Evolutionary conservation across 2,329 filamentous ascomycete genomes (phyloP).

Genomic region (Elsinoe arachidis): DNA sequence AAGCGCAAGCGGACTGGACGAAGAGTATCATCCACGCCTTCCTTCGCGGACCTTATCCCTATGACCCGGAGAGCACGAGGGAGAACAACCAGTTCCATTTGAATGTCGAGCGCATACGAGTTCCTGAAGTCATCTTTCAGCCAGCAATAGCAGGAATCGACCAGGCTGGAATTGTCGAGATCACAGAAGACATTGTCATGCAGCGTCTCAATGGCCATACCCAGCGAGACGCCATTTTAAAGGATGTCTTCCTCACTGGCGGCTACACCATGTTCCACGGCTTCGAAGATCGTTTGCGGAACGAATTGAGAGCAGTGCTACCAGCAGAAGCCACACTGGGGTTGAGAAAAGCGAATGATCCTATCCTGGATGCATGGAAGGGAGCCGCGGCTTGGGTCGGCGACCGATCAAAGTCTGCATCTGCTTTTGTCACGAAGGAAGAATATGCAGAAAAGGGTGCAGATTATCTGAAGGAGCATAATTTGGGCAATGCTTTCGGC

Average conservation of each 20-base stretch:
- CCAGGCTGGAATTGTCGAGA: conserved; percentile 88
- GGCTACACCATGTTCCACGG: conserved; percentile 79
- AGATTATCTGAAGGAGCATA: conserved; percentile 74
- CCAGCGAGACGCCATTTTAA: conserved; percentile 61
- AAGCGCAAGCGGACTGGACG: conserved; percentile 91
- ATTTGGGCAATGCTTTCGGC: conserved; percentile 33
- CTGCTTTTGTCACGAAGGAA: conserved; percentile 61
- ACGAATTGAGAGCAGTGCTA: conserved; percentile 64
- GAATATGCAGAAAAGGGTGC: conserved; percentile 88
- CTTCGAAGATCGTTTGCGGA: conserved; percentile 72
- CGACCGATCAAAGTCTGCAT: conserved; percentile 46
- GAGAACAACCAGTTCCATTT: conserved; percentile 85
- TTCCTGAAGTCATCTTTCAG: conserved; percentile 88
- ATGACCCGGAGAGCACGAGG: conserved; percentile 68
- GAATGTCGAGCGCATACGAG: conserved; percentile 91
- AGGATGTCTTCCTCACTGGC: conserved; percentile 89
- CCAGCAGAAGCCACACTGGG: conserved; percentile 59
- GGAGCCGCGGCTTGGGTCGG: conserved; percentile 81
- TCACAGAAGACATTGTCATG: conserved; percentile 78
- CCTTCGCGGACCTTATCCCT: conserved; percentile 76
- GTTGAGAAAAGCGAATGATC: conserved; percentile 66
- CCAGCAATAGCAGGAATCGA: conserved; percentile 86
- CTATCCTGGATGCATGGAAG: conserved; percentile 82
- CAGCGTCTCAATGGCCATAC: conserved; percentile 58
- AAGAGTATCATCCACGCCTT: conserved; percentile 88